Percentiles rank a stretch among this genome's conserved stretches.
Evolutionary conservation across 768 basidiomycete genomes (phyloP).

Genomic region (Kwoniella bestiolae): DNA sequence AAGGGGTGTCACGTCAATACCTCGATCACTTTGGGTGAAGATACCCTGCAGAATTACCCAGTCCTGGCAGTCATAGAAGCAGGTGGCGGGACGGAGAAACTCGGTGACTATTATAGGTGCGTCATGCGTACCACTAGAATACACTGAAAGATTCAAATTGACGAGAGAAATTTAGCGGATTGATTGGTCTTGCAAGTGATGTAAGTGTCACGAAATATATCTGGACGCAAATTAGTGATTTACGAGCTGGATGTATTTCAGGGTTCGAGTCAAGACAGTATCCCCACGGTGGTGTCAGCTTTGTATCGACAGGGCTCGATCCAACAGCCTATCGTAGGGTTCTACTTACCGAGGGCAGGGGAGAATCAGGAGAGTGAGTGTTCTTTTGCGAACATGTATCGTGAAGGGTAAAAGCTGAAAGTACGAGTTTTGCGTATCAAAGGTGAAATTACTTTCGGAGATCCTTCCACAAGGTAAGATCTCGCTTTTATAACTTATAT

Average conservation of each 20-base stretch:
- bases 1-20: conserved; percentile 12
- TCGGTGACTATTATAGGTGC: conserved; percentile 12
- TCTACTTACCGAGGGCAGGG: conserved; percentile 5
- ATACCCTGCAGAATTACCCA: conserved; percentile 8
- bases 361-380: conserved; percentile 13
- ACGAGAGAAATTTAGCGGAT: background rate
- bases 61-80: conserved; percentile 15
- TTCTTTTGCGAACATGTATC: background rate
- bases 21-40: conserved; percentile 2
- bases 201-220: background rate
- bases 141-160: background rate
- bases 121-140: background rate
- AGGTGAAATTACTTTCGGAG: conserved; percentile 19
- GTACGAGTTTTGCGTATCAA: background rate
- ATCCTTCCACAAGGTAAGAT: conserved; percentile 15
- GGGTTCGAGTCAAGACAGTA: background rate
- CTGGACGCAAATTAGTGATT: too few species aligned
- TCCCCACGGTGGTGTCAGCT: conserved; percentile 1
- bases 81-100: background rate
- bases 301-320: conserved; percentile 11
- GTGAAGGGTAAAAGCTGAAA: background rate
- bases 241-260: background rate
- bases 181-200: conserved; percentile 5
- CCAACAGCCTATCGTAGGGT: conserved; percentile 11
- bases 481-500: background rate